Base-by-base conservation (phyloP, 352 stramenopile genomes). In the Pythium coloratum region DNA sequence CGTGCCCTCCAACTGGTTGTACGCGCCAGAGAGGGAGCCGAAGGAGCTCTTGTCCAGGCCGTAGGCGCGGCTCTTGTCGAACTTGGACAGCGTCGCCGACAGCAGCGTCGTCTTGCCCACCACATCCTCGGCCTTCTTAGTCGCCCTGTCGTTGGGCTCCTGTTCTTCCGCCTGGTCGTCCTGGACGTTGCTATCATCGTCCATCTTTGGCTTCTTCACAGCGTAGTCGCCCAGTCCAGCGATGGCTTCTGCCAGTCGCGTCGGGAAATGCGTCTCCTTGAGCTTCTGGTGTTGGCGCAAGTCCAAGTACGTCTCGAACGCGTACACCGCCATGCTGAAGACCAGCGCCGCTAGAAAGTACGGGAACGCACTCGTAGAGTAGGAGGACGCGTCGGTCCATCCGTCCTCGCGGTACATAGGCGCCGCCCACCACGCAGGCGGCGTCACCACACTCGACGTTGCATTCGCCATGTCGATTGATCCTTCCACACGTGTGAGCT, bases 11-110 rank as follows among this genome's bases (percentile, higher is more conserved):
- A 90, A 38, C 55, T 95, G 82, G 12, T 81, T 77, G 79, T 98
- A 98, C 8, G 78, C 77, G 44, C 82, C 89, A 12, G 86, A 90
- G 33, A 99, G 67, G 61, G 99, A 96, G 24, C 84, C 90, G 67
- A 99, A 99, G 53, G 89, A 82, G 72, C 97, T 98, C 82, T 99
- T 99, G 76, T 98, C 96, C 13, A 98, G 78, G 14, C 95, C 92
- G 75, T 99, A 99, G 8, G 88, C 77, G 76, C 97, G 93, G 33
- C 92, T 95, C 61, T 88, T 95, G 70, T 92, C 82, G 66, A 98
- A 98, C 81, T 98, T 98, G 18, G 70, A 80, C 63, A 89, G 69
- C 12, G 97, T 94, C 42, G 97, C 87, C 10, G 79, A 78, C 16
- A 98, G 75, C 47, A 98, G 74, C 55, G 90, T 51, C 6, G 36